phyloP scores from a whole-genome alignment of 495 filamentous ascomycete species.

The Talaromyces thailandensis region DNA sequence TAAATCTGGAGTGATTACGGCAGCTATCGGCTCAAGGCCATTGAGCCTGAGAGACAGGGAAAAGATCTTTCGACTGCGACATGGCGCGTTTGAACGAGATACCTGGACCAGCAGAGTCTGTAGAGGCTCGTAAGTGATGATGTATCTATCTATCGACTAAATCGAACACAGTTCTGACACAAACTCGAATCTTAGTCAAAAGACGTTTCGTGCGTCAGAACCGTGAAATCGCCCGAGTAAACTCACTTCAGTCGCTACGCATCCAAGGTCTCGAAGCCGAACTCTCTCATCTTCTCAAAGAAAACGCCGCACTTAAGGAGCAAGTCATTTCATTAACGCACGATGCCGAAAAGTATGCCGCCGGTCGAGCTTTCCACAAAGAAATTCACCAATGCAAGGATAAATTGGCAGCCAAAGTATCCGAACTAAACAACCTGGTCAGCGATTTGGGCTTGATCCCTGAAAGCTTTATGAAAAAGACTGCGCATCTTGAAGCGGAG shows the following conservation, averaged over 20 bases:
- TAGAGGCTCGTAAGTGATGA: conserved; percentile 66
- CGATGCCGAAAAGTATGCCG: conserved; percentile 47
- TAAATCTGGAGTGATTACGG: neutral
- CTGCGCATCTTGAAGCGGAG: neutral
- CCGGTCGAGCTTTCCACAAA: conserved; percentile 28
- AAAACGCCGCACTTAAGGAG: conserved; percentile 78
- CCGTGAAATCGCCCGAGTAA: conserved; percentile 81
- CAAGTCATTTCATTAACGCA: conserved; percentile 67
- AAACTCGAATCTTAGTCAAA: conserved; percentile 49
- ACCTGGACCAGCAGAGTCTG: conserved; percentile 54
- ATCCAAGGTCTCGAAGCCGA: conserved; percentile 85
- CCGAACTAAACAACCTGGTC: conserved; percentile 57
- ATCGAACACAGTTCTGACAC: neutral
- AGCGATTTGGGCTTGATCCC: conserved; percentile 48
- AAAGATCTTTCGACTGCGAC: neutral
- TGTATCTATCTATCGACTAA: neutral
- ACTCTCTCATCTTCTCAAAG: conserved; percentile 68
- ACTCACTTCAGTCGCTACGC: conserved; percentile 82
- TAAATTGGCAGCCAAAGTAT: conserved; percentile 60
- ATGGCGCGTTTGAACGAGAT: conserved; percentile 95
- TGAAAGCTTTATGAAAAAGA: conserved; percentile 16
- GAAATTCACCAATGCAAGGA: conserved; percentile 59
- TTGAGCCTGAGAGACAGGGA: neutral
- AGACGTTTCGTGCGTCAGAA: conserved; percentile 86
- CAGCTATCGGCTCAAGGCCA: neutral